phyloP scores from a whole-genome alignment of 176 grass and related monocot genomes.

The Phoenix roebelenii region DNA sequence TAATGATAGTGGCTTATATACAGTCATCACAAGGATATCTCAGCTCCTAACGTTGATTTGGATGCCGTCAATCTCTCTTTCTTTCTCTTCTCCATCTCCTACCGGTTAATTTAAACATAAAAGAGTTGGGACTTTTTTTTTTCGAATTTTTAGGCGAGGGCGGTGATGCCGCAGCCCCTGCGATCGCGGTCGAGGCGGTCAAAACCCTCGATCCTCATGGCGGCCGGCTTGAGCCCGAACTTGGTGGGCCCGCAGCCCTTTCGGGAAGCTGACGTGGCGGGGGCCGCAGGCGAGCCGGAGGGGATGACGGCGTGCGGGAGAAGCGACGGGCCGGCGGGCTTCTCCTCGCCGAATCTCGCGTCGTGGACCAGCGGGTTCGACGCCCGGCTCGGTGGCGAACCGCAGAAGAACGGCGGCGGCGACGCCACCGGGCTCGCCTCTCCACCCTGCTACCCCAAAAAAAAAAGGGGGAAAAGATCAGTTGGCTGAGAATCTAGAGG shows the following conservation, averaged over 20 bases:
- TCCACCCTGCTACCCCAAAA: neutral
- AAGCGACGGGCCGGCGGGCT: neutral
- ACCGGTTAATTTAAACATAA: neutral
- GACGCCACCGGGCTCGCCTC: slow-evolving; percentile 6
- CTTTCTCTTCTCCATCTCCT: neutral
- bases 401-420: slow-evolving; percentile 21
- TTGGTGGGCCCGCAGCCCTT: slow-evolving; percentile 13
- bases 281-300: neutral
- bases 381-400: slow-evolving; percentile 11
- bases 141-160: slow-evolving; percentile 4
- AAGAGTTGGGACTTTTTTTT: neutral
- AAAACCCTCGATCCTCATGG: slow-evolving; percentile 6
- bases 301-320: neutral
- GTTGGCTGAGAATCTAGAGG: too few relatives aligned
- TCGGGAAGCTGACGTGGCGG: neutral
- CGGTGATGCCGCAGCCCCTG: slow-evolving; percentile 1
- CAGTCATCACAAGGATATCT: too few relatives aligned
- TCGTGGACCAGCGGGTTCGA: slow-evolving; percentile 19
- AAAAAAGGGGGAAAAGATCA: neutral
- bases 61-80: neutral
- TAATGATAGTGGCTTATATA: too few relatives aligned
- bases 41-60: too few relatives aligned
- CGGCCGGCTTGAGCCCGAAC: neutral
- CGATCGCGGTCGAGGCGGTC: neutral
- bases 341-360: slow-evolving; percentile 5